Percentiles rank a stretch among this genome's conserved stretches.
Conservation (phyloP, 2,329 filamentous ascomycete species). For the Fusarium ambrosium region DNA sequence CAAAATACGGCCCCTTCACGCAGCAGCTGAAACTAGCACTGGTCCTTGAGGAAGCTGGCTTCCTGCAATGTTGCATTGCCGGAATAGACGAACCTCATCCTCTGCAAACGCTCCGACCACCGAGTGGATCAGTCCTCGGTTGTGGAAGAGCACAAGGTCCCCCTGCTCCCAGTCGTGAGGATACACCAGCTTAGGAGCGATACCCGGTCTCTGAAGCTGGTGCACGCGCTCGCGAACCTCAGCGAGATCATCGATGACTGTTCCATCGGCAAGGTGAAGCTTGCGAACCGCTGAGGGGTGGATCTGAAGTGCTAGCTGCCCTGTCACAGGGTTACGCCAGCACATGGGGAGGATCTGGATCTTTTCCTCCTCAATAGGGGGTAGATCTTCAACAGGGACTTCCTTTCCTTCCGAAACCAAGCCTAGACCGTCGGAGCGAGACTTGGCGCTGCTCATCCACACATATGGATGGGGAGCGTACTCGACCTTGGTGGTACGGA, state of each 20-base stretch:
- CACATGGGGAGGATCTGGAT: constrained; percentile 81
- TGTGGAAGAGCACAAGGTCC: constrained; percentile 84
- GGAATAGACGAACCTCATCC: constrained; percentile 80
- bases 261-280: constrained; percentile 76
- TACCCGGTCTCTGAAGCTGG: constrained; percentile 78
- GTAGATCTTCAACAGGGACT: constrained; percentile 70
- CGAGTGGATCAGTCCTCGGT: constrained; percentile 79
- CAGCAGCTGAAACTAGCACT: neutral
- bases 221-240: constrained; percentile 78
- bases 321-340: constrained; percentile 82
- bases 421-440: constrained; percentile 78
- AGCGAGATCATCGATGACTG: constrained; percentile 76
- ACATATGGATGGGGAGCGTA: constrained; percentile 86
- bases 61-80: constrained; percentile 84
- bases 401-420: constrained; percentile 76
- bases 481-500: constrained; percentile 75
- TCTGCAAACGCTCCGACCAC: constrained; percentile 81
- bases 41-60: constrained; percentile 69
- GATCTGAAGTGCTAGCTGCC: constrained; percentile 77
- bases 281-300: constrained; percentile 80
- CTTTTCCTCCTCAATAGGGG: constrained; percentile 73
- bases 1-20: neutral
- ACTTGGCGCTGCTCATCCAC: constrained; percentile 81
- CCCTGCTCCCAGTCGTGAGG: constrained; percentile 83
- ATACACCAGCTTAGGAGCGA: constrained; percentile 77